A percentile compares a stretch with the other conserved stretches of the same genome.
Conservation (phyloP, 2,329 filamentous ascomycete species). For the Trichoderma sp. region DNA sequence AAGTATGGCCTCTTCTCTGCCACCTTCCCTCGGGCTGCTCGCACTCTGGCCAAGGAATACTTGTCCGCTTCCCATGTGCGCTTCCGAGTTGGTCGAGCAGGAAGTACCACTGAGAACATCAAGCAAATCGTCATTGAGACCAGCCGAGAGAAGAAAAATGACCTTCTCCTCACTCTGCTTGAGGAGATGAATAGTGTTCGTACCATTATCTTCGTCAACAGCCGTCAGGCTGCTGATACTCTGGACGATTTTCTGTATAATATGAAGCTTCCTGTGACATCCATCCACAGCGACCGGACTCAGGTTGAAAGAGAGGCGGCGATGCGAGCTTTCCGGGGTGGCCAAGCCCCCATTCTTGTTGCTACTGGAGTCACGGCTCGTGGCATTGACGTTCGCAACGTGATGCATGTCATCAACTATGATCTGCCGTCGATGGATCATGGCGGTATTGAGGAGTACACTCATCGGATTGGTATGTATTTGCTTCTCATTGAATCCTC, state of each 20-base stretch:
- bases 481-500: not conserved
- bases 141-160: conserved; percentile 63
- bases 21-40: conserved; percentile 80
- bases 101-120: conserved; percentile 79
- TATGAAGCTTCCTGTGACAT: conserved; percentile 72
- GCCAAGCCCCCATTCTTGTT: conserved; percentile 73
- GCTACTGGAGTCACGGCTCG: conserved; percentile 84
- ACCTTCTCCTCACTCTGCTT: conserved; percentile 70
- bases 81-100: conserved; percentile 82
- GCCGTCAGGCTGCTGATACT: conserved; percentile 71
- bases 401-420: conserved; percentile 91
- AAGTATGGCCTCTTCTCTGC: conserved; percentile 86
- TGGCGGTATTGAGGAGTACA: conserved; percentile 91
- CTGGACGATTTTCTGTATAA: conserved; percentile 89
- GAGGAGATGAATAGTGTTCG: conserved; percentile 66
- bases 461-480: conserved; percentile 81
- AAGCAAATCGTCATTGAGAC: conserved; percentile 70
- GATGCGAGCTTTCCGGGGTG: conserved; percentile 77
- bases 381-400: conserved; percentile 82
- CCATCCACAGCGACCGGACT: conserved; percentile 82
- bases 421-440: conserved; percentile 72
- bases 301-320: conserved; percentile 91
- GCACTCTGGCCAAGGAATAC: conserved; percentile 72
- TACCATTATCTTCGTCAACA: conserved; percentile 88
- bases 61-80: conserved; percentile 72